Percentiles rank a stretch among this genome's conserved stretches.
These are phyloP conservation scores for Auricularia heimuer DNA, from an alignment of 768 basidiomycete genomes.

Conservation along the genomic window DNA sequence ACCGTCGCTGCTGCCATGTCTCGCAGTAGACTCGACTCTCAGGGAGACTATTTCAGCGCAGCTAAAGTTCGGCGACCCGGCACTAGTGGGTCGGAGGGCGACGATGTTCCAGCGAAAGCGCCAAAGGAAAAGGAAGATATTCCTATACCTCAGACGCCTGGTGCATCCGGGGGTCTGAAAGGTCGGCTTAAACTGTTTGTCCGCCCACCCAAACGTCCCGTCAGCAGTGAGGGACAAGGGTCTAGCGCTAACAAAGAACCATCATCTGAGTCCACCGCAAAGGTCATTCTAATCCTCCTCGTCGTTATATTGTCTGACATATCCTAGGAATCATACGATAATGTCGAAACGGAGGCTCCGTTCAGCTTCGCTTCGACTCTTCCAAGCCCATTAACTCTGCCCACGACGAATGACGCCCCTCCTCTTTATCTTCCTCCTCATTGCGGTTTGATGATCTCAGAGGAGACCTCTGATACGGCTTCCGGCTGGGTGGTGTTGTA, in stretches of 20 bases:
- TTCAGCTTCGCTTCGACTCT: slow-evolving; percentile 17
- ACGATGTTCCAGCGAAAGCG: slow-evolving; percentile 29
- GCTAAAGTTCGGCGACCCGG: slow-evolving; percentile 20
- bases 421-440: slow-evolving; percentile 45
- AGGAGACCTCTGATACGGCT: slow-evolving; percentile 47
- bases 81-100: slow-evolving; percentile 30
- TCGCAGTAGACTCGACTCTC: not conserved
- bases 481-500: slow-evolving; percentile 66
- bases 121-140: slow-evolving; percentile 15
- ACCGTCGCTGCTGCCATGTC: not conserved
- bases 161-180: slow-evolving; percentile 55
- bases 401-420: slow-evolving; percentile 64
- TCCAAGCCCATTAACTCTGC: slow-evolving; percentile 39
- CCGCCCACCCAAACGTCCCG: slow-evolving; percentile 37
- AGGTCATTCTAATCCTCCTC: not conserved
- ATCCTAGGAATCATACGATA: not conserved
- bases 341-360: not conserved
- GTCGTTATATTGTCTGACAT: not conserved
- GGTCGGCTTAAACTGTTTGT: slow-evolving; percentile 70
- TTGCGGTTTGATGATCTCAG: slow-evolving; percentile 66
- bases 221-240: not conserved
- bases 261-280: not conserved
- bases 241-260: not conserved
- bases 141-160: slow-evolving; percentile 34
- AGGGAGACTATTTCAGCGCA: not conserved